Evolutionary conservation across 2,329 filamentous ascomycete genomes (phyloP), one percentile per base, ranked within the genome.

Genomic region (Aspergillus pseudonomiae): DNA sequence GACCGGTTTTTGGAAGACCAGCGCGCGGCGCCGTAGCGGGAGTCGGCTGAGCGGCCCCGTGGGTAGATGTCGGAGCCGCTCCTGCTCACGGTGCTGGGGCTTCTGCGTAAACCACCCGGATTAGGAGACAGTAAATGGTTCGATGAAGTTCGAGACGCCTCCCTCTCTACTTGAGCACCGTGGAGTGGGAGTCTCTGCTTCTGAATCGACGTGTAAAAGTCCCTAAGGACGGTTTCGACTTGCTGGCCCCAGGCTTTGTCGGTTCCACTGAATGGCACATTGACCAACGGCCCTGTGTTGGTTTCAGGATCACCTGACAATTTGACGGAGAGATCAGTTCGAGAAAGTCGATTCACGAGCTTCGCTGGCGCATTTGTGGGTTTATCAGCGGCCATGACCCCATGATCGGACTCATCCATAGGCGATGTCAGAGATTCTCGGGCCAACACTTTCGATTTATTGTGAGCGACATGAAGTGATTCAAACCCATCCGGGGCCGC

Each of bases 31-130:
- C 84, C 82, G 56, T 84, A 83, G 66, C 87, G 81, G 72, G 85
- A 82, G 69, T 96, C 91, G 30, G 86, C 80, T 14, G 88, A 85
- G 53, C 92, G 86, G n/a, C 91, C 92, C 59, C 93, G 88, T 21
- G 84, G 86, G 60, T 87, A 88, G 30, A 79, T 75, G 70, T 98
- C 95, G 0, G 95, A 98, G 0, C 93, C 93, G 34, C 93, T 89
- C 79, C 96, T 97, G 83, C 94, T 97, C 64, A 98, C 84, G 6
- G 95, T 92, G 73, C 94, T 97, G 0, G 94, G 94, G 48, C 88
- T 93, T 53, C 95, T 89, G 74, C 93, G 93, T 52, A 98, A 84
- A 81, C 92, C 88, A 62, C 86, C 85, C 34, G 79, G 79, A 41
- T 79, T 78, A 73, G 91, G 89, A 14, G 94, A 90, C 2, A 93